Base-by-base conservation (phyloP, 768 basidiomycete genomes). In the Rhizopogon salebrosus region DNA sequence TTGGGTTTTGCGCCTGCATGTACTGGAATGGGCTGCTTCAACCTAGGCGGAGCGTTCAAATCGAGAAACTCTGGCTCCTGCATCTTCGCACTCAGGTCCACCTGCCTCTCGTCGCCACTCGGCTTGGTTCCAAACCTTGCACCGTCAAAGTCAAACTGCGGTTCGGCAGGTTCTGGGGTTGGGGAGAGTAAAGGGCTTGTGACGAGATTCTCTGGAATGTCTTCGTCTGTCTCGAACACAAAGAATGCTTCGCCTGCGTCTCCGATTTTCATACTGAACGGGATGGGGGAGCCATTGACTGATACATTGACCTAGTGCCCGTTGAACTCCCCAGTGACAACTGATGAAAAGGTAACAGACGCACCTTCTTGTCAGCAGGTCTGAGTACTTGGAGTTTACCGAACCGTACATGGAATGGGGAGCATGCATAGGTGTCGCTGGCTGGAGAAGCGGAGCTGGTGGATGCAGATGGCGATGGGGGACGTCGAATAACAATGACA, bases 161-260 rank as follows among this genome's bases (percentile, higher is more conserved):
- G 45, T 36, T 75, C 75, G 4, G 74, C 75, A 24, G 73, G 63
- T 13, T 23, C 31, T 45, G 64, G 72, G 3, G 84, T 85, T 8
- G 88, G 82, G 55, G 84, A 76, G 13, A 95, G 80, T 22, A 99
- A 73, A 23, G 97, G 97, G 70, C 89, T 92, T 0, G 97, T 99
- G 57, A 94, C 88, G 56, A 99, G 82, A 65, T 94, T 90, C 42
- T 82, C 87, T 3, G 97, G 95, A 27, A 98, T 85, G 54, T 98
- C 93, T 36, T 87, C 91, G 37, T 95, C 91, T 0, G 95, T 98
- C 70, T 99, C 95, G 59, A 98, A 92, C 37, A 99, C 89, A 63
- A 98, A 98, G 77, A 98, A 99, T 0, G 95, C 97, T 71, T 99
- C 97, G 4, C 97, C 97, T 1, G 97, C 93, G 54, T 98, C 97